Evolutionary conservation across 2,329 filamentous ascomycete genomes (phyloP), one percentile per base, ranked within the genome.

Genomic region (Coniochaeta hoffmannii): DNA sequence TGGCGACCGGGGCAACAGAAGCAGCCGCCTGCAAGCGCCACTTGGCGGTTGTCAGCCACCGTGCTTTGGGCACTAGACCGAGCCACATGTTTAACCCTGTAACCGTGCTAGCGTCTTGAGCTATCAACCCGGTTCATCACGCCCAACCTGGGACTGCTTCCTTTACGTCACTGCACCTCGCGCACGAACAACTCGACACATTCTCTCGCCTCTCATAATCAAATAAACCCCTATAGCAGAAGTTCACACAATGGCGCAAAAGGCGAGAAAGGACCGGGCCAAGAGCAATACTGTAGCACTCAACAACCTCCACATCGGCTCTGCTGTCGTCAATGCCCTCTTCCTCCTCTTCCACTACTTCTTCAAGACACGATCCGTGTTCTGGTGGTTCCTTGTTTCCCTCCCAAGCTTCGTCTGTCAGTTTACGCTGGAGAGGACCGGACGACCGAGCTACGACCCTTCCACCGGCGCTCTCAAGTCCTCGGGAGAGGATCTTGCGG

Each of bases 401-500:
- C 69, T 81, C 0, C 94, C 94, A 0, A 85, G 87, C 53, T 78
- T 96, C 53, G 66, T 87, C 63, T 90, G 94, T 72, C 85, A 97
- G 70, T 88, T 89, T 67, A 86, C 90, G 64, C 86, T 99, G 59
- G 94, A 99, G 71, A 81, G 81, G 50, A 84, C 91, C 8, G 90
- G 89, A 12, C 88, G 93, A 10, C 94, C 94, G 24, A 85, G 77
- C 58, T 89, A 86, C 68, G 82, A 85, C 61, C 69, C 84, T 22
- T 73, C 75, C 26, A 85, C 83, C 50, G 80, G 78, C 14, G 78
- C 86, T n/a, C 77, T 97, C 59, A 85, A 83, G 68, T 83, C 80
- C 31, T 77, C 89, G 0, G 93, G 94, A 44, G 92, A 97, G 69
- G 94, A 99, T 69, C 82, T 99, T 53, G 85, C 88, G 54, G 89